Evolutionary conservation across 2,329 filamentous ascomycete genomes (phyloP).

Genomic region (Claviceps digitariae): DNA sequence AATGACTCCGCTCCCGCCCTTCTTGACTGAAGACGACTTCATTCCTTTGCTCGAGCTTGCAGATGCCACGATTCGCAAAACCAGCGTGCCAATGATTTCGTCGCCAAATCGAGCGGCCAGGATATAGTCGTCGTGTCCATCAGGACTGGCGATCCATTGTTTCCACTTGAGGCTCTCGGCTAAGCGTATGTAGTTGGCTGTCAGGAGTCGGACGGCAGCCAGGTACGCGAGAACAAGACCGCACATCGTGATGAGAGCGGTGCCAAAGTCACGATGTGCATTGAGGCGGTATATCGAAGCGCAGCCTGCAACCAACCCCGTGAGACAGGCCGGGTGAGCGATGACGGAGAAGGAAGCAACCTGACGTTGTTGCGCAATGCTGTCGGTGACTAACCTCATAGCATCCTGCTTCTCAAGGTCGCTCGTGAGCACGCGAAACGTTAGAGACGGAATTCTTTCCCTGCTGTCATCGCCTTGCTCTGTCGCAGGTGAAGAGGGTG

Average conservation of each 20-base stretch:
- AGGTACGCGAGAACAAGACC: constrained; percentile 51
- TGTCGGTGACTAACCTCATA: constrained; percentile 63
- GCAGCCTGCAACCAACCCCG: constrained; percentile 27
- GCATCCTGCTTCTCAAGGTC: constrained; percentile 50
- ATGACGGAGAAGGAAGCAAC: constrained; percentile 49
- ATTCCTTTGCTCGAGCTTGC: constrained; percentile 1
- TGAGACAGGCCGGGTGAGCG: constrained; percentile 42
- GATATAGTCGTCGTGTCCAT: constrained; percentile 35
- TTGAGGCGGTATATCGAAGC: constrained; percentile 26
- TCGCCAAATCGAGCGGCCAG: constrained; percentile 52
- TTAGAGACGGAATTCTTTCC: constrained; percentile 42
- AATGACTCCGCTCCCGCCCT: constrained; percentile 47
- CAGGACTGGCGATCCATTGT: constrained; percentile 34
- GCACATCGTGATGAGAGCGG: constrained; percentile 39
- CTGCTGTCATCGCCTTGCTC: constrained; percentile 1
- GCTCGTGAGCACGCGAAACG: constrained; percentile 38
- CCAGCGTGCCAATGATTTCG: constrained; percentile 55
- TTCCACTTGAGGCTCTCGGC: constrained; percentile 51
- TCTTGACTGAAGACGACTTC: constrained; percentile 17
- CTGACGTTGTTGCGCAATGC: constrained; percentile 70
- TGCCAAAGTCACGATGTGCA: constrained; percentile 34
- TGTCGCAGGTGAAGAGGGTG: not conserved
- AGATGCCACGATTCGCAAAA: constrained; percentile 43
- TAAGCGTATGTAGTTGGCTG: constrained; percentile 45
- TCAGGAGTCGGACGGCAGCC: constrained; percentile 44